These are phyloP conservation scores for Wallacemonas rigidus DNA, from an alignment of 208 protist species.

Conservation along the genomic window DNA sequence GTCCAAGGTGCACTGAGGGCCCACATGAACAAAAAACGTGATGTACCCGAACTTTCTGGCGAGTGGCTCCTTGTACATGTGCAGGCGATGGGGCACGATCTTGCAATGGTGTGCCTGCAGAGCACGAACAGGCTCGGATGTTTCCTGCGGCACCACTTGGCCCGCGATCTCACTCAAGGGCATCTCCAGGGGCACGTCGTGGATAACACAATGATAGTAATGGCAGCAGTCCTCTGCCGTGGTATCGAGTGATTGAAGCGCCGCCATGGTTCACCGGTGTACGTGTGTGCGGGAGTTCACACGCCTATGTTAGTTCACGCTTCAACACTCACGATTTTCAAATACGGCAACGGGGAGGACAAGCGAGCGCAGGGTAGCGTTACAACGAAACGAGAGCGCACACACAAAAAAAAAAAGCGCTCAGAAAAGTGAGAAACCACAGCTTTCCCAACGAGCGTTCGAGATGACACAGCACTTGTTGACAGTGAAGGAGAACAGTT, in stretches of 20 bases:
- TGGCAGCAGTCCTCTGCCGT: constrained; percentile 35
- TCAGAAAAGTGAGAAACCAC: too few species aligned
- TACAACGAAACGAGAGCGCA: too few species aligned
- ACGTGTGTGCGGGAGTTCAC: not conserved
- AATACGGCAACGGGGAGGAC: too few species aligned
- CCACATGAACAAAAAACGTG: constrained; percentile 56
- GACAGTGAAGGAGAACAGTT: too few species aligned
- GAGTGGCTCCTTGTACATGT: constrained; percentile 82
- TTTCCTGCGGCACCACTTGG: constrained; percentile 39
- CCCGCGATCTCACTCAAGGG: constrained; percentile 41
- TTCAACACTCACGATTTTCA: too few species aligned
- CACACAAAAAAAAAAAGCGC: too few species aligned
- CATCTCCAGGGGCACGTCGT: constrained; percentile 47
- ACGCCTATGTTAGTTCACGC: too few species aligned
- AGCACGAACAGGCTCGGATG: constrained; percentile 35
- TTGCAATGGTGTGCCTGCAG: constrained; percentile 35
- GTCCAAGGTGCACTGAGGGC: constrained; percentile 16
- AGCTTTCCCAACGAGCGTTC: too few species aligned
- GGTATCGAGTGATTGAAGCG: constrained; percentile 23
- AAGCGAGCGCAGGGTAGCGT: too few species aligned
- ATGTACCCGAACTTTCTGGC: constrained; percentile 76
- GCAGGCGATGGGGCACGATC: constrained; percentile 72
- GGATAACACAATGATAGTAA: constrained; percentile 73
- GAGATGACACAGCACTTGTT: too few species aligned
- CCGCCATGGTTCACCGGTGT: not conserved